Percentiles rank a stretch among this genome's conserved stretches.
phyloP scores from a whole-genome alignment of 208 protist species.

The Crithidia fasciculata region DNA sequence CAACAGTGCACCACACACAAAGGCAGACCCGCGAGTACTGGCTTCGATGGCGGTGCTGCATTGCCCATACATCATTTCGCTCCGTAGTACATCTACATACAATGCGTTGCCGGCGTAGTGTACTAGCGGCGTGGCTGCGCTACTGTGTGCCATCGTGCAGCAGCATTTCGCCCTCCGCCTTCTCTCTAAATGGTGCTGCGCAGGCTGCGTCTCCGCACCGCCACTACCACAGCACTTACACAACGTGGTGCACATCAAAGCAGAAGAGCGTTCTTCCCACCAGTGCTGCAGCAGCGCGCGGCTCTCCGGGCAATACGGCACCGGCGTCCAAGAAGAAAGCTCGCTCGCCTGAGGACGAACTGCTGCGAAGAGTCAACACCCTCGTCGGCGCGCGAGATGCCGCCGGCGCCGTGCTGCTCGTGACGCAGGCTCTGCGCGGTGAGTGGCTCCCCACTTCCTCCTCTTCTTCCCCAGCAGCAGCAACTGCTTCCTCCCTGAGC shows the following conservation, averaged over 20 bases:
- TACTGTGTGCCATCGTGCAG: no score
- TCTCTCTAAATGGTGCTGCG: no score
- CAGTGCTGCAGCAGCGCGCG: not conserved
- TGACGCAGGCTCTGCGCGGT: constrained; percentile 17
- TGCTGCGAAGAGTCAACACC: constrained; percentile 31
- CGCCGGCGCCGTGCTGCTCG: constrained; percentile 21
- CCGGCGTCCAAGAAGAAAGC: not conserved
- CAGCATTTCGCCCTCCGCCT: no score
- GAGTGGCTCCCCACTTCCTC: not conserved
- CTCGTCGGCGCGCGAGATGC: constrained; percentile 32
- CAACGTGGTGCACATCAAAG: not conserved
- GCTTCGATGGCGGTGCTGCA: no score
- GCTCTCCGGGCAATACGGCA: no score
- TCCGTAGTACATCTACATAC: no score
- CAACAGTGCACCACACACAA: not conserved
- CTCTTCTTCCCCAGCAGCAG: not conserved
- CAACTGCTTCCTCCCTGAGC: not conserved
- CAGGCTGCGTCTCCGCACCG: no score
- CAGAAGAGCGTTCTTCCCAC: not conserved
- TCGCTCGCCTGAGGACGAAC: constrained; percentile 18
- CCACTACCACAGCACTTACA: no score
- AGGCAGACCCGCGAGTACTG: not conserved
- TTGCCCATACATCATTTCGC: no score
- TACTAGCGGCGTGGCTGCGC: no score
- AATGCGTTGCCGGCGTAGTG: no score